These are phyloP conservation scores for Saccharomyces mikatae DNA, from an alignment of 805 yeast genomes.

Conservation along the genomic window DNA sequence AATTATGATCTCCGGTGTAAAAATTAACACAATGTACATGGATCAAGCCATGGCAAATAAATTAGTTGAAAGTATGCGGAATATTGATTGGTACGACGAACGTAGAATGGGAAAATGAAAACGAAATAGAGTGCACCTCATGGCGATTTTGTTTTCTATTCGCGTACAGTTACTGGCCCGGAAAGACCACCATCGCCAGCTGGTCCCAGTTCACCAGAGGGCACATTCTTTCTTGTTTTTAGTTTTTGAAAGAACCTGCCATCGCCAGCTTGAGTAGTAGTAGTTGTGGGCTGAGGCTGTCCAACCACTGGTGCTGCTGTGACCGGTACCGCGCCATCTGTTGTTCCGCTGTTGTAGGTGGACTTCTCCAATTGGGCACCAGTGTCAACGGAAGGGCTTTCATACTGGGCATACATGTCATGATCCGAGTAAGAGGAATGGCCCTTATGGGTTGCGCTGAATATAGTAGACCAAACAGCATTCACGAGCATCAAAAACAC, in stretches of 20 bases:
- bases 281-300: not conserved
- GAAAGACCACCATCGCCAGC: not conserved
- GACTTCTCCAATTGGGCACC: constrained; percentile 11
- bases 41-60: not conserved
- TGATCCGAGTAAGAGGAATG: constrained; percentile 1
- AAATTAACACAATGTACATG: not conserved
- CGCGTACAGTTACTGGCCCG: not conserved
- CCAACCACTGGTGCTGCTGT: not conserved
- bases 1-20: not conserved
- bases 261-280: not conserved
- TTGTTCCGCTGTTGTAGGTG: constrained; percentile 10
- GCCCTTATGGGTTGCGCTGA: constrained; percentile 4
- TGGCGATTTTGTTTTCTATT: not conserved
- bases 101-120: not conserved
- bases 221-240: not conserved
- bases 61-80: not conserved
- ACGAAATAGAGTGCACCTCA: not conserved
- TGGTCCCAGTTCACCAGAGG: not conserved
- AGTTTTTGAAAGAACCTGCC: not conserved
- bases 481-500: constrained; percentile 16
- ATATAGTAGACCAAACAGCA: constrained; percentile 18
- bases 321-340: not conserved
- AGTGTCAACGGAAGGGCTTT: constrained; percentile 10
- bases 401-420: constrained; percentile 5
- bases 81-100: not conserved